These are phyloP conservation scores for Cichorium intybus DNA, from an alignment of 140 eudicot species.

Conservation along the genomic window DNA sequence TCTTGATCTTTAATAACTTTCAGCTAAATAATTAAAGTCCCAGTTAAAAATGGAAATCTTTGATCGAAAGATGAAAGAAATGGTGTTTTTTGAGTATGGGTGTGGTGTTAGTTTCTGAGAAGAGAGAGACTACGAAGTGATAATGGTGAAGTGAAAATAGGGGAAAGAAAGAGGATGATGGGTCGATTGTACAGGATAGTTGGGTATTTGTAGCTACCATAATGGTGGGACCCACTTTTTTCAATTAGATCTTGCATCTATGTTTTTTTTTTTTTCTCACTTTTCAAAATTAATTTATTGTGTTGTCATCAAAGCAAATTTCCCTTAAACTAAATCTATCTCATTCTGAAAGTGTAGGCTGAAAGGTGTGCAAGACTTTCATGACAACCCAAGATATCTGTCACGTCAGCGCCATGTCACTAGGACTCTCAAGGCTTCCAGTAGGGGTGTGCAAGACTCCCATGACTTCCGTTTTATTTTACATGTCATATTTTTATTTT, in stretches of 20 bases:
- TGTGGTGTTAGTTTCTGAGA: constrained; percentile 13
- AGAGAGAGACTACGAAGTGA: constrained; percentile 1
- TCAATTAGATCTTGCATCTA: constrained; percentile 20
- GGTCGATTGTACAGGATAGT: constrained; percentile 28
- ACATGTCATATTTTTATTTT: too few relatives aligned
- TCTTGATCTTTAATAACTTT: neutral
- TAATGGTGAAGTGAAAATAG: constrained; percentile 33
- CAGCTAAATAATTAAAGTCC: neutral
- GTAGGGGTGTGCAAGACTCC: too few relatives aligned
- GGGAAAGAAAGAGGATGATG: constrained; percentile 35
- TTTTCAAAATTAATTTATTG: neutral
- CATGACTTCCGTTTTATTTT: too few relatives aligned
- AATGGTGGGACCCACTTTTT: constrained; percentile 28
- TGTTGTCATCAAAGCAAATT: neutral
- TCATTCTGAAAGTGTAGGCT: too few relatives aligned
- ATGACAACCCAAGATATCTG: too few relatives aligned
- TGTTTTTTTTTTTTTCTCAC: neutral
- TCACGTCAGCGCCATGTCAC: too few relatives aligned
- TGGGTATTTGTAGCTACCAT: constrained; percentile 40
- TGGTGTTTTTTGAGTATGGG: neutral
- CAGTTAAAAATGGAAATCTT: constrained; percentile 2
- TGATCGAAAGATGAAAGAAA: neutral
- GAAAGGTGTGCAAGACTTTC: too few relatives aligned
- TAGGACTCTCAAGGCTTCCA: too few relatives aligned
- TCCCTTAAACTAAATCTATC: neutral